Percentiles rank a stretch among this genome's conserved stretches.
These are phyloP conservation scores for Parmales sp. DNA, from an alignment of 108 stramenopile species.

Conservation along the genomic window DNA sequence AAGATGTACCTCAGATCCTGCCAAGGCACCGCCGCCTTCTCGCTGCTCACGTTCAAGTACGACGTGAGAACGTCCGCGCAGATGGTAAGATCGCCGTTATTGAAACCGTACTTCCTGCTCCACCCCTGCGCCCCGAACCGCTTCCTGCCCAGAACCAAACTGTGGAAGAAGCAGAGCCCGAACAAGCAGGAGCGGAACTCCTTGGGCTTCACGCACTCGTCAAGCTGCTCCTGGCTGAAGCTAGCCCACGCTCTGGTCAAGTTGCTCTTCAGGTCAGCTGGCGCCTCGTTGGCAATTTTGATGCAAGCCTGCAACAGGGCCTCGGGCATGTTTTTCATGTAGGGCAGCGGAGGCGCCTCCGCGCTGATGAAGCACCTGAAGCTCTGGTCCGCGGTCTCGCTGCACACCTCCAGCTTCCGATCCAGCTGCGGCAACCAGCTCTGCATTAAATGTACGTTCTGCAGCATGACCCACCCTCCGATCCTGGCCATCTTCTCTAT, in stretches of 20 bases:
- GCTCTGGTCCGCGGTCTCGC: constrained; percentile 32
- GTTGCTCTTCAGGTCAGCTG: constrained; percentile 54
- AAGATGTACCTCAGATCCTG: constrained; percentile 56
- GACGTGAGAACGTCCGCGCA: constrained; percentile 40
- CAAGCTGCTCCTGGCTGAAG: constrained; percentile 31
- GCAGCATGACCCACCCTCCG: constrained; percentile 62
- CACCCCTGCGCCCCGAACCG: constrained; percentile 60
- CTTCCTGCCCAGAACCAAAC: constrained; percentile 48
- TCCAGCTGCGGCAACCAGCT: constrained; percentile 53
- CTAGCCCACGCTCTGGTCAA: constrained; percentile 48
- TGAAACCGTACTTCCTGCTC: constrained; percentile 41
- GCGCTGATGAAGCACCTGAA: constrained; percentile 57
- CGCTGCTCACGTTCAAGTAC: constrained; percentile 26
- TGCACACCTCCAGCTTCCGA: constrained; percentile 41
- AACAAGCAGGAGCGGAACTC: constrained; percentile 52
- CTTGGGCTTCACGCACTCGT: constrained; percentile 30
- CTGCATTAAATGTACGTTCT: constrained; percentile 58
- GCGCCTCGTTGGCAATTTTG: constrained; percentile 58
- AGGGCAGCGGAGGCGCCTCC: constrained; percentile 51
- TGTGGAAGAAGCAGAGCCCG: constrained; percentile 55
- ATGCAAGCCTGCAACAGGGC: constrained; percentile 43
- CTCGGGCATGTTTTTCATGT: constrained; percentile 55
- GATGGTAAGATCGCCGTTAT: constrained; percentile 44
- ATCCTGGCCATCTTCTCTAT: constrained; percentile 29
- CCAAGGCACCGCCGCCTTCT: constrained; percentile 41